phyloP scores from a whole-genome alignment of 768 basidiomycete species.

The Hysterangium stoloniferum region DNA sequence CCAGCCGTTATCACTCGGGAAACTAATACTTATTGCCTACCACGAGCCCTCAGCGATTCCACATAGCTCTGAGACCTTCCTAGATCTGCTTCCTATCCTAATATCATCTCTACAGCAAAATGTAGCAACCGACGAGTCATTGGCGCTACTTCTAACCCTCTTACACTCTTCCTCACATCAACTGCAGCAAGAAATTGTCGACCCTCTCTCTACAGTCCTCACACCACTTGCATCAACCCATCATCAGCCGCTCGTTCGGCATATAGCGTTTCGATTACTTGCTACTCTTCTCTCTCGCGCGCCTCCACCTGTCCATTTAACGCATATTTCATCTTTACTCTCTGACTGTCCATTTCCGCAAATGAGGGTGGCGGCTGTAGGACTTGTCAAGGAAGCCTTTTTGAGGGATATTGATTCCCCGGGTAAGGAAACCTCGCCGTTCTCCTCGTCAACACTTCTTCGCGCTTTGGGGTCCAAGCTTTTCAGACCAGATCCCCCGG shows the following conservation, averaged over 20 bases:
- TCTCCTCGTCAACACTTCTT: constrained; percentile 49
- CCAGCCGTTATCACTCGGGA: constrained; percentile 10
- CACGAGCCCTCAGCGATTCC: constrained; percentile 12
- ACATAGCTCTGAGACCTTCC: constrained; percentile 25
- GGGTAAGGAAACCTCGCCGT: constrained; percentile 28
- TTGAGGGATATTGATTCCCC: constrained; percentile 42
- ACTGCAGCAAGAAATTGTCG: constrained; percentile 37
- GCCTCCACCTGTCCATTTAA: constrained; percentile 42
- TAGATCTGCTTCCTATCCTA: constrained; percentile 27
- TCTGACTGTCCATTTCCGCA: constrained; percentile 45
- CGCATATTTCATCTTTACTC: constrained; percentile 46
- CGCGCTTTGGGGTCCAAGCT: constrained; percentile 51
- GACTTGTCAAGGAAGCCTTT: constrained; percentile 59
- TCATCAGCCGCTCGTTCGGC: constrained; percentile 48
- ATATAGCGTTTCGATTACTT: constrained; percentile 54
- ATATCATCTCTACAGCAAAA: constrained; percentile 44
- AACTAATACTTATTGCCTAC: constrained; percentile 24
- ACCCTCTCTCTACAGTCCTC: constrained; percentile 42
- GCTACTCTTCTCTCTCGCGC: constrained; percentile 43
- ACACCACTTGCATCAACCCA: constrained; percentile 54
- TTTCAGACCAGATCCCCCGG: constrained; percentile 48
- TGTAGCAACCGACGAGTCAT: constrained; percentile 46
- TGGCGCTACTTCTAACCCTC: constrained; percentile 44
- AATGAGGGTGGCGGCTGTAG: constrained; percentile 62
- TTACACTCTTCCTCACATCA: constrained; percentile 16